phyloP scores from a whole-genome alignment of 768 basidiomycete species.

The Tulasnella sp. region DNA sequence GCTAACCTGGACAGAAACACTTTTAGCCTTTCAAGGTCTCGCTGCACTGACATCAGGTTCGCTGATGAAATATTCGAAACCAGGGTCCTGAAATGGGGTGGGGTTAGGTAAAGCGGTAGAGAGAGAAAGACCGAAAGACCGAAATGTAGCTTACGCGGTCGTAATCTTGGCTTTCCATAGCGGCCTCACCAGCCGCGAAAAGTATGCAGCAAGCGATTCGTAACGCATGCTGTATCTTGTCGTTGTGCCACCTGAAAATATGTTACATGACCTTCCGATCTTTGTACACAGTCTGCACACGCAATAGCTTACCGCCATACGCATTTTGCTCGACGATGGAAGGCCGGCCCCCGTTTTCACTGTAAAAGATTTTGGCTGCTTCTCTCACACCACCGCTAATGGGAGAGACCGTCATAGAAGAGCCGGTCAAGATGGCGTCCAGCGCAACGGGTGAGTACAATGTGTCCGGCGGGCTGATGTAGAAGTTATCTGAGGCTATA shows the following conservation, averaged over 20 bases:
- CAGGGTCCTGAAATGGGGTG: too few relatives aligned
- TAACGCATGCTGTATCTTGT: slow-evolving; percentile 68
- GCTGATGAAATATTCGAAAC: slow-evolving; percentile 52
- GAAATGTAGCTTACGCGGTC: slow-evolving; percentile 37
- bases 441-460: slow-evolving; percentile 13
- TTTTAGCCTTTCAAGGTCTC: slow-evolving; percentile 66
- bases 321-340: background rate
- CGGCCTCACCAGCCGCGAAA: slow-evolving; percentile 73
- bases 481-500: slow-evolving; percentile 75
- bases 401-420: slow-evolving; percentile 26
- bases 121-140: background rate
- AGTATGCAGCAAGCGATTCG: slow-evolving; percentile 79
- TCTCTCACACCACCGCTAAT: background rate
- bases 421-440: slow-evolving; percentile 31
- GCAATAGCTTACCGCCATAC: background rate
- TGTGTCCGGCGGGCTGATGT: slow-evolving; percentile 30
- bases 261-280: background rate
- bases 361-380: slow-evolving; percentile 8
- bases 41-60: slow-evolving; percentile 57
- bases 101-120: background rate
- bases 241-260: background rate
- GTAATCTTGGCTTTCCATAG: slow-evolving; percentile 82
- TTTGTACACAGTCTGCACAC: background rate
- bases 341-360: slow-evolving; percentile 15
- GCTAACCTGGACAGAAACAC: slow-evolving; percentile 36